Conservation (phyloP, 306 rosid species). For the Leucaena leucocephala region DNA sequence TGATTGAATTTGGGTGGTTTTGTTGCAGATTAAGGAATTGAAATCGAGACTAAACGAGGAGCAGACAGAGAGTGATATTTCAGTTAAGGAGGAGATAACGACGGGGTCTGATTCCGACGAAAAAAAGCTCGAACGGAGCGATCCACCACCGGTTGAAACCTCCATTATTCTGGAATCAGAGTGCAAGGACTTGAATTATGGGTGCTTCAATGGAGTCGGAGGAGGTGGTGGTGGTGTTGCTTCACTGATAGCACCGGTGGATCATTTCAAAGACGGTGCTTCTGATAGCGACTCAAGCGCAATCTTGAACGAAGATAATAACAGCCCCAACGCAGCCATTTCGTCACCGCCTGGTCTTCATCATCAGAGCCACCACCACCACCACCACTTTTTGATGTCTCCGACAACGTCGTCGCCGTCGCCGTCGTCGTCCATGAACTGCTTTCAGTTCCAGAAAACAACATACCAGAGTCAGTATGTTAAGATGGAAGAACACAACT, state of each 20-base stretch:
- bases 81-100: constrained; percentile 58
- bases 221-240: constrained; percentile 20
- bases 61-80: constrained; percentile 54
- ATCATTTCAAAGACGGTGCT: constrained; percentile 75
- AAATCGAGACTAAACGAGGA: constrained; percentile 64
- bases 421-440: constrained; percentile 53
- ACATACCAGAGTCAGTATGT: constrained; percentile 62
- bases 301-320: constrained; percentile 70
- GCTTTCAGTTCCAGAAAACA: constrained; percentile 65
- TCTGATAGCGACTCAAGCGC: constrained; percentile 95
- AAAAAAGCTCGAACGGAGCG: not conserved
- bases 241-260: constrained; percentile 41
- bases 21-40: constrained; percentile 71
- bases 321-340: constrained; percentile 58
- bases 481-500: constrained; percentile 90
- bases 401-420: constrained; percentile 49
- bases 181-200: constrained; percentile 48
- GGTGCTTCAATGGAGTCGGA: constrained; percentile 37
- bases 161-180: constrained; percentile 45
- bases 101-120: constrained; percentile 43
- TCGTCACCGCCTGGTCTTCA: constrained; percentile 53
- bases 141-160: not conserved
- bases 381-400: constrained; percentile 38
- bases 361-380: constrained; percentile 35
- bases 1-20: not conserved